Conservation (phyloP, 257 asterid genomes). For the Solanum ossicruentum region DNA sequence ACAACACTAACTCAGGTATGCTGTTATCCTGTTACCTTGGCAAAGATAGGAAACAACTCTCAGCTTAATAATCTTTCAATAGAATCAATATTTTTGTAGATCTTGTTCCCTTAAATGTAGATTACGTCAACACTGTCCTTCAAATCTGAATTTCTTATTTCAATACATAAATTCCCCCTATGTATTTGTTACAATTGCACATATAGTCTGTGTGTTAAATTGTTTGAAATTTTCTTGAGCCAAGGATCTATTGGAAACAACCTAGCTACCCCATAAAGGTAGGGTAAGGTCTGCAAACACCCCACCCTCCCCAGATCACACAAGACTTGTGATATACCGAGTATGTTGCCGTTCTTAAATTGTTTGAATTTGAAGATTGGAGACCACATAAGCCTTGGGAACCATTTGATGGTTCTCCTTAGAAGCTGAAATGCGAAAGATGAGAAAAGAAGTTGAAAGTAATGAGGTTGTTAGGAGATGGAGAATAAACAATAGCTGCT, state of each 20-base stretch:
- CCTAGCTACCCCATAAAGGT: neutral
- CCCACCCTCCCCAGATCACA: neutral
- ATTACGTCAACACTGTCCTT: neutral
- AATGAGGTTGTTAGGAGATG: neutral
- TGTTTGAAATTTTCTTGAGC: neutral
- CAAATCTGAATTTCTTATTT: neutral
- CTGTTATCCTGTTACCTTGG: neutral
- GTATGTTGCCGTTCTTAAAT: neutral
- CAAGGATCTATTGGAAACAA: neutral
- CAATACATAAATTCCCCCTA: neutral
- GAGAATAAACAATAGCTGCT: neutral
- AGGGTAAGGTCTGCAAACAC: neutral
- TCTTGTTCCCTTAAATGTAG: neutral
- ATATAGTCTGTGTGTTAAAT: neutral
- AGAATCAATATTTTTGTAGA: neutral
- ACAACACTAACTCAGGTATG: constrained; percentile 98
- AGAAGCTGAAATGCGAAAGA: neutral
- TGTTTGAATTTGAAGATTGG: neutral
- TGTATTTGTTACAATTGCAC: neutral
- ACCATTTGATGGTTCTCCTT: neutral
- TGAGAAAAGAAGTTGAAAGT: neutral
- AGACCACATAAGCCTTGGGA: neutral
- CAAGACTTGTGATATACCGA: neutral
- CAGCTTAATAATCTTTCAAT: neutral
- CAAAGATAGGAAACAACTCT: neutral